Evolutionary conservation across 805 yeast genomes (phyloP), one percentile per base, ranked within the genome.

Genomic region (Zygoascus bituminiphila): DNA sequence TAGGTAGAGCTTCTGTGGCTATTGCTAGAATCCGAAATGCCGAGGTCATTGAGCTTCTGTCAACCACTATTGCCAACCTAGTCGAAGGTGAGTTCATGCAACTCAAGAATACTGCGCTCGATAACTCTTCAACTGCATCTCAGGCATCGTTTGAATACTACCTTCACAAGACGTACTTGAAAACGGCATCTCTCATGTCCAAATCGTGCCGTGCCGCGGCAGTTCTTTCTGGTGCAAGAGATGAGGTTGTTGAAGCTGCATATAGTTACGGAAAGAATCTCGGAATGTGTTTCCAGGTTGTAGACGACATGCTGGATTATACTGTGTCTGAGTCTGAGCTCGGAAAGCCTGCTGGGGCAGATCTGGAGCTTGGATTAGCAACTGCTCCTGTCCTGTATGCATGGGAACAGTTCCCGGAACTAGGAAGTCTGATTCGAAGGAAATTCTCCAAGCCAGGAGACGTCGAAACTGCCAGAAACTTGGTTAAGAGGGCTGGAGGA

Each of bases 81-180:
- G 98, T 93, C 1, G 98, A 93, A 69, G 98, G 98, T 45, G 98
- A 93, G 69, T 91, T 93, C 64, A 93, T 93, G 98, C 98, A 93
- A 69, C 77, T 93, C 71, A 89, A 91, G 58, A 93, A 93, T 67
- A 88, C 96, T 0, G 93, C 89, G 6, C 69, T 84, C 38, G 62
- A 63, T 51, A 55, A 58, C 2, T 74, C 81, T 19, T 62, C 69
- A 48, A 75, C 72, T 24, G 87, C 84, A 50, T 63, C 62, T 42
- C 52, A 62, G 24, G 73, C 69, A n/a, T 94, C 96, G 1, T 93
- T 93, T 65, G 95, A 93, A 60, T 91, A 93, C 67, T 93, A 93
- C 62, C 71, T 88, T 49, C 98, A 91, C 69, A 93, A 93, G 65
- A 91, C 98, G 0, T 93, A 93, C 64, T 74, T 93, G 57, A 93